A percentile compares a stretch with the other conserved stretches of the same genome.
Evolutionary conservation across 2,329 filamentous ascomycete species (phyloP).

Genomic region (Aaosphaeria arxii): DNA sequence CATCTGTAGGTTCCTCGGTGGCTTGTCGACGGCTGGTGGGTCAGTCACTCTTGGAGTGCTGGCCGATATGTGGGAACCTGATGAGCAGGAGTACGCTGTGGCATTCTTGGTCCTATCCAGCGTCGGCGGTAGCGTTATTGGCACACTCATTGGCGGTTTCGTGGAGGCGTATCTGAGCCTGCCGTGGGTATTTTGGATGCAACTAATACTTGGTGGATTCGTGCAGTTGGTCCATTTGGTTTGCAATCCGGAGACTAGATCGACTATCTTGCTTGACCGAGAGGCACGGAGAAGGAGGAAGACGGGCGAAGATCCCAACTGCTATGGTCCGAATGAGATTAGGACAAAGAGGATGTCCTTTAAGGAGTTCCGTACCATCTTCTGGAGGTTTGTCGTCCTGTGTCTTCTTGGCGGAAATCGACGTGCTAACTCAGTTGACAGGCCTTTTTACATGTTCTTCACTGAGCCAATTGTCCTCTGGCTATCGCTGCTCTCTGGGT

Average conservation of each 20-base stretch:
- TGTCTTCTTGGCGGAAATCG: no score
- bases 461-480: constrained; percentile 67
- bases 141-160: constrained; percentile 55
- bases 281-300: constrained; percentile 72
- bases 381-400: constrained; percentile 25
- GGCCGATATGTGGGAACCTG: constrained; percentile 59
- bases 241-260: constrained; percentile 72
- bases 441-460: constrained; percentile 70
- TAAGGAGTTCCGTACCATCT: constrained; percentile 47
- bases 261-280: constrained; percentile 70
- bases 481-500: constrained; percentile 66
- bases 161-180: constrained; percentile 52
- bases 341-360: constrained; percentile 38
- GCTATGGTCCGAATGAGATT: constrained; percentile 71
- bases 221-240: constrained; percentile 66
- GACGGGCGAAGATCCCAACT: constrained; percentile 54
- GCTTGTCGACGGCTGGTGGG: constrained; percentile 61
- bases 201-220: constrained; percentile 71
- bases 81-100: constrained; percentile 58
- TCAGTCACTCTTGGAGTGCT: constrained; percentile 64
- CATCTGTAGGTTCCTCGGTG: constrained; percentile 49
- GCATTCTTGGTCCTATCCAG: constrained; percentile 59
- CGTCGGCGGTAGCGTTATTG: constrained; percentile 54
- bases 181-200: constrained; percentile 78
- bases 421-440: constrained; percentile 19